phyloP scores from a whole-genome alignment of 2,329 filamentous ascomycete species.

The Aspergillus sojae region DNA sequence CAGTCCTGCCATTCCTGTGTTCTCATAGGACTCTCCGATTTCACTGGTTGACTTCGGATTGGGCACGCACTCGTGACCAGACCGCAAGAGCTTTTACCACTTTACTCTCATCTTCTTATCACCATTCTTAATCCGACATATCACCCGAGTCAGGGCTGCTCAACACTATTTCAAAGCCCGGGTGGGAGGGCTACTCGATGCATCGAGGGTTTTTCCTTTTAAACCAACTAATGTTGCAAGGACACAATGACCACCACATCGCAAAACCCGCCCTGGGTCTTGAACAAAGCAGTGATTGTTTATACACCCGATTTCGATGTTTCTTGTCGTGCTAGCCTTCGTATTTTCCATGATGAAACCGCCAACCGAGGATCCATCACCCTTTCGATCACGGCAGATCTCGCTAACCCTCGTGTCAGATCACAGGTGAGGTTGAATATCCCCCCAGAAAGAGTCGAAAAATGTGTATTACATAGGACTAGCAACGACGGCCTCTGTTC shows the following conservation, averaged over 20 bases:
- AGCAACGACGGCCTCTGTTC: slow-evolving; percentile 20
- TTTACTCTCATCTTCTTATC: slow-evolving; percentile 15
- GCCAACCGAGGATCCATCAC: slow-evolving; percentile 23
- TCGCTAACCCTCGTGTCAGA: slow-evolving; percentile 21
- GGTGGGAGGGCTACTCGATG: slow-evolving; percentile 28
- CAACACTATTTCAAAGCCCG: slow-evolving; percentile 22
- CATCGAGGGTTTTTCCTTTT: slow-evolving; percentile 20
- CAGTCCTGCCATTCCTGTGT: slow-evolving; percentile 28
- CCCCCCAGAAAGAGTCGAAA: slow-evolving; percentile 16
- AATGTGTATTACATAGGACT: slow-evolving; percentile 17
- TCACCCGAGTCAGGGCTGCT: slow-evolving; percentile 28
- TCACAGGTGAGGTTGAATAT: slow-evolving; percentile 21
- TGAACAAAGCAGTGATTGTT: slow-evolving; percentile 24
- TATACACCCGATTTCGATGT: slow-evolving; percentile 13
- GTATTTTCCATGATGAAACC: slow-evolving; percentile 20
- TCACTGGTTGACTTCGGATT: slow-evolving; percentile 22
- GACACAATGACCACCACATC: slow-evolving; percentile 19
- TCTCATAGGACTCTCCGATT: slow-evolving; percentile 25
- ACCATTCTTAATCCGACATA: slow-evolving; percentile 7
- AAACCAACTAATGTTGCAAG: slow-evolving; percentile 16
- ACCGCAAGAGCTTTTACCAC: slow-evolving; percentile 19
- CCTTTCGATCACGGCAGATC: slow-evolving; percentile 19
- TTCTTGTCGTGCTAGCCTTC: slow-evolving; percentile 19
- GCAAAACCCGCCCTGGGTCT: slow-evolving; percentile 14
- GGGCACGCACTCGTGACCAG: slow-evolving; percentile 23